Evolutionary conservation across 1,284 basidiomycete genomes (phyloP).

Genomic region (Cryptococcus sp.): DNA sequence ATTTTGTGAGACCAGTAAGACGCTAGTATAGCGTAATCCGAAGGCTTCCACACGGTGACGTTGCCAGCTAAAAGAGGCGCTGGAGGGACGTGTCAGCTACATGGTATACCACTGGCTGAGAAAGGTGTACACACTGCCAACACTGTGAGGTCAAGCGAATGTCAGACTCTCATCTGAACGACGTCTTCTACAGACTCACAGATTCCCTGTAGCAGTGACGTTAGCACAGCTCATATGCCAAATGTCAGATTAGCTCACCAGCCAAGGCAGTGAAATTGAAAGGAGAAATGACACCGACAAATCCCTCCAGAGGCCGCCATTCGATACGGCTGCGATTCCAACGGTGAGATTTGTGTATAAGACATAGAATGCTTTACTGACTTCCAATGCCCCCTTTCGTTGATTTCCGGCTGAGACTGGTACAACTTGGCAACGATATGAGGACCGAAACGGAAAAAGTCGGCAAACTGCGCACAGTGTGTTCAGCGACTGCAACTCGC

Average conservation of each 20-base stretch:
- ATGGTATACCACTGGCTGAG: conserved; percentile 15
- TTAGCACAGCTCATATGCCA: not conserved
- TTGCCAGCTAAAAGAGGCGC: conserved; percentile 93
- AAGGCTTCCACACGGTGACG: conserved; percentile 95
- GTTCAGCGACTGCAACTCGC: too few relatives aligned
- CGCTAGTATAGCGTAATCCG: conserved; percentile 89
- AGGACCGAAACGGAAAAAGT: conserved; percentile 95
- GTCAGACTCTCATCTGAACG: not conserved
- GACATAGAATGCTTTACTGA: conserved; percentile 56
- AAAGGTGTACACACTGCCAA: not conserved
- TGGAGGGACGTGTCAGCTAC: conserved; percentile 53
- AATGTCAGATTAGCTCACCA: too few relatives aligned
- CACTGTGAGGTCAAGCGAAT: not conserved
- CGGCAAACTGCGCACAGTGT: conserved; percentile 74
- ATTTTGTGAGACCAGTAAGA: conserved; percentile 92
- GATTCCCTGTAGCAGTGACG: not conserved
- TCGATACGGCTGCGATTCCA: conserved; percentile 73
- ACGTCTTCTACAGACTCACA: not conserved
- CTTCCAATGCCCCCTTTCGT: conserved; percentile 90
- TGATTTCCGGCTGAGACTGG: conserved; percentile 81
- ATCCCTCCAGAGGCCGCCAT: conserved; percentile 93
- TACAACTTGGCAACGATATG: conserved; percentile 96
- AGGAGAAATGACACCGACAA: conserved; percentile 93
- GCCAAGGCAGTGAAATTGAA: conserved; percentile 99
- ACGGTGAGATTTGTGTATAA: too few relatives aligned